Evolutionary conservation across 116 monocot species (phyloP), one percentile per base, ranked within the genome.

Genomic region (Iris pallida): DNA sequence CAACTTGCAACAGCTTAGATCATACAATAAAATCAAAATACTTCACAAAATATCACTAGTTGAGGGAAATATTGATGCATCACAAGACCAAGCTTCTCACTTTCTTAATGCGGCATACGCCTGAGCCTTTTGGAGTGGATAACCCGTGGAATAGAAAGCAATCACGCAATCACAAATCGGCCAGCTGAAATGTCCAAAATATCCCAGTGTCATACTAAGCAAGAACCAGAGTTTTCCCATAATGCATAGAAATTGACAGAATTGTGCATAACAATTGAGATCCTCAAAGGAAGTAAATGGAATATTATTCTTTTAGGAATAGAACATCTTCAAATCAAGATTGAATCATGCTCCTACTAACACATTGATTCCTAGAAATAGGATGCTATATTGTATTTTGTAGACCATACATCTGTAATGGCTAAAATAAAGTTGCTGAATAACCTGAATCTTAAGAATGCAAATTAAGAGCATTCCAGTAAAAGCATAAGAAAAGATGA

Each of bases 151-250:
- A 65, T 93, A 88, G 79, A 98, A 98, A 47, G 90, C 93, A 84
- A 98, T 93, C 76, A 98, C 82, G 68, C 98, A 98, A 84, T 98
- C 98, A 82, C 98, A 93, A 53, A 90, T 79, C 61, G 98, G 98
- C 98, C 98, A 98, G 51, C 98, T 98, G 93, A 58, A 81, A 82
- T 57, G 30, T 56, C 54, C 30, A 55, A 73, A 52, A 66, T n/a
- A 69, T 53, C 30, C 59, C 8, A 49, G 53, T 42, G 54, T 67
- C 12, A 66, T 66, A 42, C 20, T 16, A 65, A 45, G 57, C 48
- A 69, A 48, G 42, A 53, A 69, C 30, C n/a, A 54, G 53, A 67
- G 42, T 42, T 30, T 30, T 30, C 30, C 30, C 30, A 30, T 30
- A 30, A 30, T 30, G 30, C 30, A 30, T 30, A 30, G 30, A 30